phyloP scores from a whole-genome alignment of 129 eudicot genomes.

The Tanacetum coccineum region DNA sequence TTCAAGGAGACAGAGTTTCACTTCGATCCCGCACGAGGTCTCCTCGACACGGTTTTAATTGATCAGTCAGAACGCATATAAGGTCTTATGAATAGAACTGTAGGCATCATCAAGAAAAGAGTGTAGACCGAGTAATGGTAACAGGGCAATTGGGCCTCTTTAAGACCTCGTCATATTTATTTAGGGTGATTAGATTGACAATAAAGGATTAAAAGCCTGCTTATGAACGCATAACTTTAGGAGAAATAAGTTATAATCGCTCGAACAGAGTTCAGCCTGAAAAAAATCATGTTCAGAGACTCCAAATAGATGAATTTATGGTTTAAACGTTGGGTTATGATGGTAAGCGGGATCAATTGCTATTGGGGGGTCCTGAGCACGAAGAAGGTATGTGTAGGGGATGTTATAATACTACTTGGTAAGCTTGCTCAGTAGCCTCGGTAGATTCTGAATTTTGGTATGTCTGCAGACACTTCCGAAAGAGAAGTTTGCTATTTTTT shows the following conservation, averaged over 20 bases:
- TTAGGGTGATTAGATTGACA: slow-evolving; percentile 93
- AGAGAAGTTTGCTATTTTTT: slow-evolving; percentile 81
- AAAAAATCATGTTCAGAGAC: too few relatives aligned
- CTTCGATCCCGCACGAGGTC: too few relatives aligned
- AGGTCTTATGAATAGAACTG: slow-evolving; percentile 96
- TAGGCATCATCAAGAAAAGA: slow-evolving; percentile 17
- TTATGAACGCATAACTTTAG: too few relatives aligned
- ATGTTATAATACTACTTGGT: slow-evolving; percentile 67
- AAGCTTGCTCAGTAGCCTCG: slow-evolving; percentile 98
- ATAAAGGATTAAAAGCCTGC: slow-evolving; percentile 84
- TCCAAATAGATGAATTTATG: too few relatives aligned
- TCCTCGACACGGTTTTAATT: slow-evolving; percentile 67
- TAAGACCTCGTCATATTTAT: slow-evolving; percentile 94
- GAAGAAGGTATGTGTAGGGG: too few relatives aligned
- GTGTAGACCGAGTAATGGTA: neutral
- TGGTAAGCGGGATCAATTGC: too few relatives aligned
- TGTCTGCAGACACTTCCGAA: slow-evolving; percentile 54
- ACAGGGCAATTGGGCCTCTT: slow-evolving; percentile 10
- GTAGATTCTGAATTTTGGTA: slow-evolving; percentile 88
- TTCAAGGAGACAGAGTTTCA: too few relatives aligned
- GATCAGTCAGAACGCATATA: slow-evolving; percentile 64
- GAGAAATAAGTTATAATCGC: neutral
- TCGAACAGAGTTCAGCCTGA: too few relatives aligned
- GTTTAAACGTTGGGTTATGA: too few relatives aligned
- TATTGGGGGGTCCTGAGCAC: too few relatives aligned